A percentile compares a stretch with the other conserved stretches of the same genome.
phyloP scores from a whole-genome alignment of 2,329 filamentous ascomycete genomes.

The Fusarium decemcellulare region DNA sequence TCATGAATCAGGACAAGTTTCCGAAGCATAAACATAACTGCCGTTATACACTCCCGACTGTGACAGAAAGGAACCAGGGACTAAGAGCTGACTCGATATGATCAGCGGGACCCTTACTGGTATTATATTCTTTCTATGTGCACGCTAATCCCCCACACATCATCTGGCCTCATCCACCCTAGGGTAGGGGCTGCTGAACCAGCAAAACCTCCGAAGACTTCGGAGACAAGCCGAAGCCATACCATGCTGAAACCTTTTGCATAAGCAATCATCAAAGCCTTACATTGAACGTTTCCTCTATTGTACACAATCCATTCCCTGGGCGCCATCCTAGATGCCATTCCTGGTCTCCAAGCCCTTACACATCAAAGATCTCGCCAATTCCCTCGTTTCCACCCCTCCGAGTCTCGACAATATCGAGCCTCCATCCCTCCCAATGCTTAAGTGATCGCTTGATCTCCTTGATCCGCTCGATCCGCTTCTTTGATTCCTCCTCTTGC shows the following conservation, averaged over 20 bases:
- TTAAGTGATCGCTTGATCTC: conserved; percentile 75
- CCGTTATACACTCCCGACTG: too few species aligned
- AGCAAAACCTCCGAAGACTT: neutral
- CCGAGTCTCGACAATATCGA: conserved; percentile 74
- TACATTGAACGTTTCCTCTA: conserved; percentile 15
- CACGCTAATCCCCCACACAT: too few species aligned
- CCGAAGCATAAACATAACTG: too few species aligned
- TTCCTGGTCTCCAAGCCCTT: conserved; percentile 21
- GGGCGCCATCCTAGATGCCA: neutral
- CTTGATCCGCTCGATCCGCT: conserved; percentile 73
- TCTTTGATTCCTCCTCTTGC: conserved; percentile 73
- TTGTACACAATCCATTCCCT: conserved; percentile 26
- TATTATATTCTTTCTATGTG: too few species aligned
- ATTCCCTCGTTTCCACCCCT: conserved; percentile 71
- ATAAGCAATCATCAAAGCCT: conserved; percentile 13
- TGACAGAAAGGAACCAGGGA: too few species aligned
- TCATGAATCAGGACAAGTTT: neutral
- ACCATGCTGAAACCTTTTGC: neutral
- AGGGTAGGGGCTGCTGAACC: conserved; percentile 4
- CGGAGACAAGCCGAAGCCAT: neutral
- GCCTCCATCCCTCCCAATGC: conserved; percentile 77
- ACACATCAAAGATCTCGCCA: conserved; percentile 77
- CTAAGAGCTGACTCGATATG: too few species aligned
- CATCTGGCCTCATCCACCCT: neutral
- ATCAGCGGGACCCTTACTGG: too few species aligned